phyloP scores from a whole-genome alignment of 75 land plant genomes.

The Cupressus sempervirens region DNA sequence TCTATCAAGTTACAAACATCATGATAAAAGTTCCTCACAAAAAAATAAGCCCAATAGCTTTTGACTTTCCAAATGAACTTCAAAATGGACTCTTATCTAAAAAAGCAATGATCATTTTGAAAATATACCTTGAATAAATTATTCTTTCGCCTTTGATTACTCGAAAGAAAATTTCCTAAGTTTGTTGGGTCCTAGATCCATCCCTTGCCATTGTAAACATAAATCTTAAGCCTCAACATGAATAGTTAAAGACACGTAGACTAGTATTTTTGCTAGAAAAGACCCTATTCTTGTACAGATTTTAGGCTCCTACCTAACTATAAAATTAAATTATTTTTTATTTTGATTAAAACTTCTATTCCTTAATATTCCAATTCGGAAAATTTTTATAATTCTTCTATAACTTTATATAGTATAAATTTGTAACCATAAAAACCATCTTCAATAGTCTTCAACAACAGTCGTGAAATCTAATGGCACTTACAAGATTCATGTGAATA shows the following conservation, averaged over 20 bases:
- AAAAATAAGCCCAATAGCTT: neutral
- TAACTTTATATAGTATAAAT: neutral
- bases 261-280: neutral
- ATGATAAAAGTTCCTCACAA: neutral
- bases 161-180: slow-evolving; percentile 33
- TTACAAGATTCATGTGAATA: slow-evolving; percentile 43
- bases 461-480: slow-evolving; percentile 7
- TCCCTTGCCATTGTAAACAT: slow-evolving; percentile 9
- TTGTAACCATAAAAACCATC: neutral
- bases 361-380: neutral
- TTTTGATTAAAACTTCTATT: neutral
- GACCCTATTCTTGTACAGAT: neutral
- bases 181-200: slow-evolving; percentile 18
- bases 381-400: neutral
- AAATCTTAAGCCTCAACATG: neutral
- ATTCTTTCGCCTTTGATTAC: slow-evolving; percentile 42
- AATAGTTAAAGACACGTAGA: neutral
- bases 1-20: slow-evolving; percentile 17
- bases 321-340: neutral
- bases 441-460: neutral
- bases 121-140: slow-evolving; percentile 37
- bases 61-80: neutral
- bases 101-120: neutral
- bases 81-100: neutral
- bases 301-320: neutral